Evolutionary conservation across 2,329 filamentous ascomycete species (phyloP).

Genomic region (Ophiocordyceps camponoti-saundersi): DNA sequence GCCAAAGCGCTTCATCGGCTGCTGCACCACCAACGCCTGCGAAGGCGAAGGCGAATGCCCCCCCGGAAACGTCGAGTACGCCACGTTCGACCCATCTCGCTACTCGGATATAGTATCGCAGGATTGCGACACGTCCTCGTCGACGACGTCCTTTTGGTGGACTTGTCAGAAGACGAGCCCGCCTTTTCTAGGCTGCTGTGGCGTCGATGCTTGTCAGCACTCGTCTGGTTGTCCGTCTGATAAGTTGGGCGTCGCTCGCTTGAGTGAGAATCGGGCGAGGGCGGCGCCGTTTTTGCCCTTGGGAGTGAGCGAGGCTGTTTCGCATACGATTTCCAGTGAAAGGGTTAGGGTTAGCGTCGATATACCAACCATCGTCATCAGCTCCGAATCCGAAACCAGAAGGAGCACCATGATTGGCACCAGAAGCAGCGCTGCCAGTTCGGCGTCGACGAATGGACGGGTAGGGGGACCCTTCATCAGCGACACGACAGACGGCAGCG

Average conservation of each 20-base stretch:
- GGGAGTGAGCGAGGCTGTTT: not conserved
- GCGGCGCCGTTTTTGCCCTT: not conserved
- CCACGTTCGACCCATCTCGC: slow-evolving; percentile 11
- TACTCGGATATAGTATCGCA: slow-evolving; percentile 14
- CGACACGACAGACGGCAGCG: too few species aligned
- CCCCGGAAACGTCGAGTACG: slow-evolving; percentile 7
- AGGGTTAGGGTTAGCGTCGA: too few species aligned
- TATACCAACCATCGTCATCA: too few species aligned
- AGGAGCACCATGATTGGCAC: too few species aligned
- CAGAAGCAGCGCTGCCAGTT: too few species aligned
- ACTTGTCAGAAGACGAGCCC: slow-evolving; percentile 12
- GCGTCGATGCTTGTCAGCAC: slow-evolving; percentile 7
- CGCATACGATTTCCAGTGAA: too few species aligned
- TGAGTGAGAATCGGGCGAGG: slow-evolving; percentile 4
- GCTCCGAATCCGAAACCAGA: too few species aligned
- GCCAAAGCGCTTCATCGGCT: slow-evolving; percentile 20
- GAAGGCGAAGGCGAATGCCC: slow-evolving; percentile 15
- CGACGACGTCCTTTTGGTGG: slow-evolving; percentile 12
- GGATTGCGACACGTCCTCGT: slow-evolving; percentile 8
- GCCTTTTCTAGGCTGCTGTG: slow-evolving; percentile 22
- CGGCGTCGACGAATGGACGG: not conserved
- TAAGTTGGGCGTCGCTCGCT: slow-evolving; percentile 8
- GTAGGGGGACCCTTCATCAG: too few species aligned
- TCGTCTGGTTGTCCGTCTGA: slow-evolving; percentile 8
- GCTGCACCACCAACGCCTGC: slow-evolving; percentile 20